Conservation (phyloP, 495 filamentous ascomycete species). For the Hyaloscypha finlandica region DNA sequence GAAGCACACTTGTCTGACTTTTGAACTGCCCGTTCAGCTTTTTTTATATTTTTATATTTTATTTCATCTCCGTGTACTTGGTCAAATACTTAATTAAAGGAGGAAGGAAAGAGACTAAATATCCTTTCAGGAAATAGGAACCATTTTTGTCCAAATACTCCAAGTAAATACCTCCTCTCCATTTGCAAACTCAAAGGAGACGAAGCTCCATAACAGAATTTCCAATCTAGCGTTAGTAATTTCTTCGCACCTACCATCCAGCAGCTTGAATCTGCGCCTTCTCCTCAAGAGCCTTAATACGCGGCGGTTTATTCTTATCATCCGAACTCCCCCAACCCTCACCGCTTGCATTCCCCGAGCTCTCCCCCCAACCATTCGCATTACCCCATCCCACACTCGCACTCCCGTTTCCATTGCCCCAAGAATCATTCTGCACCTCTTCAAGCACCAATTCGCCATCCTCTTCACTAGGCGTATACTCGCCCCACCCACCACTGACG, state of each 20-base stretch:
- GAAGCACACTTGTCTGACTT: neutral
- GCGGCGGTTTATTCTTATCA: neutral
- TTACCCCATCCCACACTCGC: neutral
- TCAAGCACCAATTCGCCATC: slow-evolving; percentile 8
- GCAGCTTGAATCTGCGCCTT: neutral
- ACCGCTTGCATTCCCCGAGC: neutral
- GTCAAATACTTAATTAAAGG: neutral
- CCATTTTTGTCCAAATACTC: no score
- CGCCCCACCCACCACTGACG: neutral
- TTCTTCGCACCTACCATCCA: neutral
- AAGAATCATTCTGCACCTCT: neutral
- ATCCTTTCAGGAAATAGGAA: neutral
- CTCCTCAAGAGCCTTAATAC: slow-evolving; percentile 1
- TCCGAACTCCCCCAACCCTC: neutral
- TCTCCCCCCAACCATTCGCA: slow-evolving; percentile 2
- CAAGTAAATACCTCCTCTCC: neutral
- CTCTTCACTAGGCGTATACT: neutral
- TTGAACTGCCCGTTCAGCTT: neutral
- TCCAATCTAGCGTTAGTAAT: slow-evolving; percentile 3
- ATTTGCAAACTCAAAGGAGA: neutral
- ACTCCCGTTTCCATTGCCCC: neutral
- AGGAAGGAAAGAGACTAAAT: neutral
- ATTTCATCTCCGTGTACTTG: neutral
- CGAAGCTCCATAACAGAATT: neutral
- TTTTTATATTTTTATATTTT: neutral